Conservation (phyloP, 192 early-diverging fungal genomes). For the Neocallimastix lanati region DNA sequence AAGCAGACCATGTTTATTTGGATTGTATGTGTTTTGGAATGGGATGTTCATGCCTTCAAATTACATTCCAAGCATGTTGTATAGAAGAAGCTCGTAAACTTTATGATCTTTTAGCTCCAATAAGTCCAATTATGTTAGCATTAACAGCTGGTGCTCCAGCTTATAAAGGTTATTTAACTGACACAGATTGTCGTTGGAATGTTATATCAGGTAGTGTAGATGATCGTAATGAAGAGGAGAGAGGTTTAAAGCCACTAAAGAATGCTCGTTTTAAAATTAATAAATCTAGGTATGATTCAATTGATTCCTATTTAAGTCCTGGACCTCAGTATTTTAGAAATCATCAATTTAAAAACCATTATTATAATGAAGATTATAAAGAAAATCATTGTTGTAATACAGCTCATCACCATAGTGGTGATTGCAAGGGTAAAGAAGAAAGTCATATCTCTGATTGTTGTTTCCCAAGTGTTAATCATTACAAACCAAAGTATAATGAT, state of each 20-base stretch:
- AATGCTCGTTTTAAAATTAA: conserved; percentile 31
- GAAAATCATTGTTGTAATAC: background rate
- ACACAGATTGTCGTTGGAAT: conserved; percentile 95
- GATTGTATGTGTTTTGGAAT: conserved; percentile 98
- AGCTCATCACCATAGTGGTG: background rate
- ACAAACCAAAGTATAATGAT: conserved; percentile 85
- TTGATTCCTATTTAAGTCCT: conserved; percentile 64
- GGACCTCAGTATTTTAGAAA: conserved; percentile 12
- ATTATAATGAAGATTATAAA: conserved; percentile 5
- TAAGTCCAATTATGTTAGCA: conserved; percentile 71
- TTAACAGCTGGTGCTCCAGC: conserved; percentile 81
- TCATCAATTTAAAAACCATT: background rate
- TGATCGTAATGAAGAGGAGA: conserved; percentile 80
- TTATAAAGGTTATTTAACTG: conserved; percentile 81
- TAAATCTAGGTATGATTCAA: conserved; percentile 92
- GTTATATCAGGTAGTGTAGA: conserved; percentile 85
- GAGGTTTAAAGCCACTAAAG: conserved; percentile 31
- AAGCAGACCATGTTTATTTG: conserved; percentile 84
- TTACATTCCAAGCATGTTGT: conserved; percentile 90
- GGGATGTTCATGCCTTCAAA: conserved; percentile 94
- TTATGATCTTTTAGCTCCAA: conserved; percentile 83
- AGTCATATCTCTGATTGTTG: conserved; percentile 6
- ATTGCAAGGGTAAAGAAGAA: background rate
- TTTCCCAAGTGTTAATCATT: conserved; percentile 5
- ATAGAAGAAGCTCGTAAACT: conserved; percentile 81